These are phyloP conservation scores for Yamadazyma atlantica DNA, from an alignment of 1,139 yeast species.

Conservation along the genomic window DNA sequence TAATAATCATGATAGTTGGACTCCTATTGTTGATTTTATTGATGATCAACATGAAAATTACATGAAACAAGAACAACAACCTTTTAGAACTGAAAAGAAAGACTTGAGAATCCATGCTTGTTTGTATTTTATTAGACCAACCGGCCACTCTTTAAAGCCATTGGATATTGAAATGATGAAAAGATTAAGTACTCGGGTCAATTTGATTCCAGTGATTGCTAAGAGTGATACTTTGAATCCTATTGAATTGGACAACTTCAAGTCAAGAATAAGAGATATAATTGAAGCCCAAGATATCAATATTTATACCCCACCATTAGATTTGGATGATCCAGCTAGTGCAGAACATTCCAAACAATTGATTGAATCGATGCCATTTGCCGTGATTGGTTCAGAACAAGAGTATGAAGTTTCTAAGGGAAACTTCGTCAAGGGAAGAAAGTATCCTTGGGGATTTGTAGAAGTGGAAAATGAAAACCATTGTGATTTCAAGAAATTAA, in stretches of 20 bases:
- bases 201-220: slow-evolving; percentile 92
- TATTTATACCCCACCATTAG: slow-evolving; percentile 87
- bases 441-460: slow-evolving; percentile 96
- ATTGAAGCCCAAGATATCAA: slow-evolving; percentile 90
- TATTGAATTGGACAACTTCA: slow-evolving; percentile 76
- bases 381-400: slow-evolving; percentile 87
- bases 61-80: slow-evolving; percentile 97
- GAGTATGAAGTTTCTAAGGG: slow-evolving; percentile 81
- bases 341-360: slow-evolving; percentile 80
- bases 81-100: slow-evolving; percentile 62
- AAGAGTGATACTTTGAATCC: slow-evolving; percentile 92
- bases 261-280: slow-evolving; percentile 83
- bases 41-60: slow-evolving; percentile 96
- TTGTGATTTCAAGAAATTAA: slow-evolving; percentile 91
- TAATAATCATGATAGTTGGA: slow-evolving; percentile 91
- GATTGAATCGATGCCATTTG: slow-evolving; percentile 92
- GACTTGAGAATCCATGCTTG: slow-evolving; percentile 96
- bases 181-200: slow-evolving; percentile 82
- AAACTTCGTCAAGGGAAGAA: slow-evolving; percentile 79
- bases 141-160: slow-evolving; percentile 93
- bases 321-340: slow-evolving; percentile 69
- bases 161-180: slow-evolving; percentile 93
- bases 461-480: slow-evolving; percentile 96
- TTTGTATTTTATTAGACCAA: slow-evolving; percentile 91
- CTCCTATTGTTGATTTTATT: slow-evolving; percentile 86